Evolutionary conservation across 768 basidiomycete species (phyloP).

Genomic region (Lyophyllum shimeji): DNA sequence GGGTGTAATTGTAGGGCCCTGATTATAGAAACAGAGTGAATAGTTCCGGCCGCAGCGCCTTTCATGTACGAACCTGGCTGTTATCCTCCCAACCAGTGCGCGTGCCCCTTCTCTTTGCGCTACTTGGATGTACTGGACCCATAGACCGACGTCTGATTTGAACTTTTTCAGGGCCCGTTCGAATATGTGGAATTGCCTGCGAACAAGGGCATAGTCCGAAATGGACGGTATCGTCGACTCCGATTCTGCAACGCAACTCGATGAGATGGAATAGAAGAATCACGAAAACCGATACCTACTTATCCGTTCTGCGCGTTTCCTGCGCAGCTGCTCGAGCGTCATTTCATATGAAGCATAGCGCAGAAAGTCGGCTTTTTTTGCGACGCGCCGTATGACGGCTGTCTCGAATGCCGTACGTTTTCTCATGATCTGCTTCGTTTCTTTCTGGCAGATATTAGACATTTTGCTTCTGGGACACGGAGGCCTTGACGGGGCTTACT

Average conservation of each 20-base stretch:
- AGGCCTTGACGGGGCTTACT: slow-evolving; percentile 38
- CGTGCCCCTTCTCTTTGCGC: slow-evolving; percentile 80
- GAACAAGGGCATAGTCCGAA: slow-evolving; percentile 83
- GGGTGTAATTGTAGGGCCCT: slow-evolving; percentile 91
- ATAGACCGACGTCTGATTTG: slow-evolving; percentile 82
- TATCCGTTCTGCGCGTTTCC: slow-evolving; percentile 70
- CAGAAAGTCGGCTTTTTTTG: slow-evolving; percentile 85
- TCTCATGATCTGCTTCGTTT: slow-evolving; percentile 83
- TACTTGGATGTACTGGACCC: slow-evolving; percentile 86
- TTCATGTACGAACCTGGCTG: slow-evolving; percentile 61
- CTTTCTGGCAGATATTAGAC: slow-evolving; percentile 47
- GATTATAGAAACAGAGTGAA: slow-evolving; percentile 4
- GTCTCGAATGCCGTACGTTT: slow-evolving; percentile 83
- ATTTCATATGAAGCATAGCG: slow-evolving; percentile 94
- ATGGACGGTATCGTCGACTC: slow-evolving; percentile 55
- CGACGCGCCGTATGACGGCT: slow-evolving; percentile 76
- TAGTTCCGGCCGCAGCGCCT: background rate
- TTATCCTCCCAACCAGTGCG: slow-evolving; percentile 77
- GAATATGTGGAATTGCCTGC: slow-evolving; percentile 86
- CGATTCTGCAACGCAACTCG: slow-evolving; percentile 31
- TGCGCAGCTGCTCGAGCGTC: slow-evolving; percentile 76
- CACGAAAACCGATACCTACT: slow-evolving; percentile 38
- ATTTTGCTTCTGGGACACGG: slow-evolving; percentile 1
- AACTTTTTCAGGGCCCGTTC: slow-evolving; percentile 88
- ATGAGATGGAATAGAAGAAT: background rate